Percentiles rank a stretch among this genome's conserved stretches.
These are phyloP conservation scores for Xylaria telfairii DNA, from an alignment of 495 filamentous ascomycete species.

Conservation along the genomic window DNA sequence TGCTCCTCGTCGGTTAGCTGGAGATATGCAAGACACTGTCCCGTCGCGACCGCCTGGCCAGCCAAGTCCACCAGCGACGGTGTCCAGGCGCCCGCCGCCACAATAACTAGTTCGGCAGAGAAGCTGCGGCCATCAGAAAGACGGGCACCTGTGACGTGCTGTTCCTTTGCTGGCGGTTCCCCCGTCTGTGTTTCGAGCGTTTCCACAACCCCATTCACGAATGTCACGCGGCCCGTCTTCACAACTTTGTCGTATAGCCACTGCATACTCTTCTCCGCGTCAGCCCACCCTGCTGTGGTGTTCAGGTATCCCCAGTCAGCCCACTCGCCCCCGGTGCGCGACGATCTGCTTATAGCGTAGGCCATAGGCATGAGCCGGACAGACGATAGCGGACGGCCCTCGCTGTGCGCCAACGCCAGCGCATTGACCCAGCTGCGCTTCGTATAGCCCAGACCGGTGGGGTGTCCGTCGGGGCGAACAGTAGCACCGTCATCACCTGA, in stretches of 20 bases:
- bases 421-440: slow-evolving; percentile 71
- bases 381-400: slow-evolving; percentile 49
- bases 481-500: slow-evolving; percentile 38
- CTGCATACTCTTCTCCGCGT: slow-evolving; percentile 76
- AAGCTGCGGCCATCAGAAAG: slow-evolving; percentile 61
- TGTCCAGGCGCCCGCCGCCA: slow-evolving; percentile 90
- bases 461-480: slow-evolving; percentile 41
- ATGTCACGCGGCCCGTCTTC: slow-evolving; percentile 64
- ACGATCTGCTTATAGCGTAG: slow-evolving; percentile 55
- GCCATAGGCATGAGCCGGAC: slow-evolving; percentile 58
- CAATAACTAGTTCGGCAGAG: slow-evolving; percentile 72
- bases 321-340: slow-evolving; percentile 55
- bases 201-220: slow-evolving; percentile 67
- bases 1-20: slow-evolving; percentile 72
- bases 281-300: slow-evolving; percentile 78
- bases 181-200: slow-evolving; percentile 53
- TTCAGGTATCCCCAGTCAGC: slow-evolving; percentile 84
- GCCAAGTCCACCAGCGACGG: slow-evolving; percentile 74
- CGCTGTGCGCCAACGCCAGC: slow-evolving; percentile 41
- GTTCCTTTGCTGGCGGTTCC: slow-evolving; percentile 1
- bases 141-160: slow-evolving; percentile 56
- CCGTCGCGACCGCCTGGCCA: slow-evolving; percentile 77
- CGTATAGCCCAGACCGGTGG: slow-evolving; percentile 68
- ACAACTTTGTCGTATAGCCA: slow-evolving; percentile 63
- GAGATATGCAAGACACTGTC: slow-evolving; percentile 81